Percentiles rank a stretch among this genome's conserved stretches.
Conservation (phyloP, 441 rosid genomes). For the Viola pubescens region DNA sequence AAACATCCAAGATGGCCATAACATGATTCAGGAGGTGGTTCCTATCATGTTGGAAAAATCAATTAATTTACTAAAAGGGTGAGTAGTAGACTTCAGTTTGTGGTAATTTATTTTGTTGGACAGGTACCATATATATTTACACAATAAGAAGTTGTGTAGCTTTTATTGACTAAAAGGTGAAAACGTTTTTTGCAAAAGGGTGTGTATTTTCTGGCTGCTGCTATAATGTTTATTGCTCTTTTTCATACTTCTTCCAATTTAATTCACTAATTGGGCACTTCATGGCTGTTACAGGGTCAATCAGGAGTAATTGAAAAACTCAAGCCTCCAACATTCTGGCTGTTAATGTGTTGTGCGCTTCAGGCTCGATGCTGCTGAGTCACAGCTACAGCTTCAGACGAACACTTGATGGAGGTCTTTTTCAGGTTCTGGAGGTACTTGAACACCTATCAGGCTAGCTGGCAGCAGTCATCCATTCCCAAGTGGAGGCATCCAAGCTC, state of each 20-base stretch:
- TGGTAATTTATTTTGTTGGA: not conserved
- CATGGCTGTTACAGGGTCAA: not conserved
- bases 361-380: too few relatives aligned
- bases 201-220: too few relatives aligned
- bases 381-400: too few relatives aligned
- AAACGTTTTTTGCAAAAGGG: too few relatives aligned
- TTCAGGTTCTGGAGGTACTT: too few relatives aligned
- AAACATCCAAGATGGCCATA: conserved; percentile 21
- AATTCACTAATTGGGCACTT: not conserved
- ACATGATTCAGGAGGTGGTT: not conserved
- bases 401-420: too few relatives aligned
- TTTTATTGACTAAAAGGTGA: not conserved
- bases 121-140: not conserved
- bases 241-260: not conserved
- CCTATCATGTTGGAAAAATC: not conserved
- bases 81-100: not conserved
- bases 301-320: not conserved
- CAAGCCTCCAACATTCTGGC: not conserved
- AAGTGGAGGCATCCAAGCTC: too few relatives aligned
- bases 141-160: not conserved
- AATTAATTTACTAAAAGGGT: not conserved
- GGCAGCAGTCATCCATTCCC: too few relatives aligned
- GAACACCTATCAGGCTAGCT: too few relatives aligned
- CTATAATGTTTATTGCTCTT: too few relatives aligned
- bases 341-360: too few relatives aligned